phyloP scores from a whole-genome alignment of 345 rosid species.

The Punica granatum region DNA sequence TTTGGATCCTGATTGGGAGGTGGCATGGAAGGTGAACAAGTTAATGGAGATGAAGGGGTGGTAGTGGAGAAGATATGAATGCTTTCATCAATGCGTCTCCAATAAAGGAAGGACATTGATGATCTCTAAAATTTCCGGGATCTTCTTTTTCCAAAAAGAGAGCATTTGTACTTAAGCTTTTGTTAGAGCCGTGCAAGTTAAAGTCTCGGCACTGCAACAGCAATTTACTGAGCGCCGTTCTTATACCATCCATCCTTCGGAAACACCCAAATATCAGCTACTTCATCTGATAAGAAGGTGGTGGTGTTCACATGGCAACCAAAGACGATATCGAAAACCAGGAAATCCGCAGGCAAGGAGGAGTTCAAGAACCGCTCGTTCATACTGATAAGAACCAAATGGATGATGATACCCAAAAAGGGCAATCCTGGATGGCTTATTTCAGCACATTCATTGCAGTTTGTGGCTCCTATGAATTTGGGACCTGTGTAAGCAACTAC shows the following conservation, averaged over 20 bases:
- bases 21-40: too few relatives aligned
- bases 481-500: conserved; percentile 59
- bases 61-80: too few relatives aligned
- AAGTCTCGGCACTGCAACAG: not conserved
- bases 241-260: not conserved
- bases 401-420: conserved; percentile 24
- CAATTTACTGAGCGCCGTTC: not conserved
- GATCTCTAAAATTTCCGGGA: too few relatives aligned
- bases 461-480: conserved; percentile 78
- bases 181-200: not conserved
- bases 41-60: too few relatives aligned
- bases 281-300: not conserved
- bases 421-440: conserved; percentile 61
- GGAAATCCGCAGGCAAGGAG: conserved; percentile 10
- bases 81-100: too few relatives aligned
- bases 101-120: too few relatives aligned
- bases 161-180: not conserved
- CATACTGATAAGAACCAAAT: conserved; percentile 12
- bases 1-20: too few relatives aligned
- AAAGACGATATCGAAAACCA: conserved; percentile 23
- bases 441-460: conserved; percentile 74
- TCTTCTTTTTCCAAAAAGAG: too few relatives aligned
- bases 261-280: not conserved
- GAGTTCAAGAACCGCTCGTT: conserved; percentile 29
- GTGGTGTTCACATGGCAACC: conserved; percentile 22